Conservation (phyloP, 768 basidiomycete genomes). For the Naganishia randhawae region DNA sequence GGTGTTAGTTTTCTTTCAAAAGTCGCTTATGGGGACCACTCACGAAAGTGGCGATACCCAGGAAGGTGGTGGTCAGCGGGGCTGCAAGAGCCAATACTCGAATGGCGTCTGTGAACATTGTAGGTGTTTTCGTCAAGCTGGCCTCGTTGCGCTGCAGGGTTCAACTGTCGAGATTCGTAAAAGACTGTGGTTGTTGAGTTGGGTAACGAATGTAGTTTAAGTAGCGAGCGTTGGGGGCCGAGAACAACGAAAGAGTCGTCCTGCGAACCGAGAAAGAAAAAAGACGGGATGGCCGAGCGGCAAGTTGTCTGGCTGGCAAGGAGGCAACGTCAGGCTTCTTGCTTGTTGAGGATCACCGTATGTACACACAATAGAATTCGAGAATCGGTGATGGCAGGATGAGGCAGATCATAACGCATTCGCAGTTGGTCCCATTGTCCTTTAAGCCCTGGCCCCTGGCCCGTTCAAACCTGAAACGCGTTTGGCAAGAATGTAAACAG, state of each 20-base stretch:
- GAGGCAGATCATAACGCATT: not conserved
- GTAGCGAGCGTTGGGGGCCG: constrained; percentile 14
- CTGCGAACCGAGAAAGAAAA: not conserved
- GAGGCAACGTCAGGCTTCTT: not conserved
- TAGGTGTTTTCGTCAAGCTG: not conserved
- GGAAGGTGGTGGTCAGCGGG: constrained; percentile 12
- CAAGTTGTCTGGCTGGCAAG: not conserved
- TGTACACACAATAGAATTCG: constrained; percentile 5
- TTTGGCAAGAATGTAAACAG: not conserved
- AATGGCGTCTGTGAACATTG: constrained; percentile 15
- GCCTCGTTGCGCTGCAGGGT: not conserved
- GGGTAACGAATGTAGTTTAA: constrained; percentile 11
- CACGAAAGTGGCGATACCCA: not conserved
- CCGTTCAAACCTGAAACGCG: constrained; percentile 9
- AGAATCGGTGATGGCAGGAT: not conserved
- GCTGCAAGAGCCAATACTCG: constrained; percentile 20
- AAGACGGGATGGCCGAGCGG: not conserved
- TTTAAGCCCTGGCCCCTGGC: not conserved
- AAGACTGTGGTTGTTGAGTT: not conserved
- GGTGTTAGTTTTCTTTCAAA: not conserved
- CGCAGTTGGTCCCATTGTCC: not conserved
- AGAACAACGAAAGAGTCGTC: not conserved
- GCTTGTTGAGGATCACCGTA: not conserved
- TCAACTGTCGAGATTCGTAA: not conserved
- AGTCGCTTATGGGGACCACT: not conserved